phyloP scores from a whole-genome alignment of 345 rosid genomes.

The Lepidium africanum region DNA sequence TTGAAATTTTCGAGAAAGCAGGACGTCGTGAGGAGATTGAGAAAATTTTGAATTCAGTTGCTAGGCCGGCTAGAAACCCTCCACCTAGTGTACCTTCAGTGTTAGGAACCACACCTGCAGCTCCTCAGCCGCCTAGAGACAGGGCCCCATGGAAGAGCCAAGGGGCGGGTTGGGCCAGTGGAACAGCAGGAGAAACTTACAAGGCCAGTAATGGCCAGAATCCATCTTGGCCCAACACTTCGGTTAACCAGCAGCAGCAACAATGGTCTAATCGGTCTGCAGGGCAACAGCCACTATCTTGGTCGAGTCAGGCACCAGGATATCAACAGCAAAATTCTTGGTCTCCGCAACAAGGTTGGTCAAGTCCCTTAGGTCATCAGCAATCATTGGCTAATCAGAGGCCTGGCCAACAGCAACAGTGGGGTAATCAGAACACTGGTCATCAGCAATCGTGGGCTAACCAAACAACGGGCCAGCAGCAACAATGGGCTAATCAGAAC shows the following conservation, averaged over 20 bases:
- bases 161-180: slow-evolving; percentile 16
- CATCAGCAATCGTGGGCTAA: slow-evolving; percentile 8
- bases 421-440: neutral
- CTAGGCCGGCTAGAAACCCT: slow-evolving; percentile 18
- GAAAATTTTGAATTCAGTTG: slow-evolving; percentile 42
- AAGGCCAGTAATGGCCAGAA: slow-evolving; percentile 18
- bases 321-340: slow-evolving; percentile 22
- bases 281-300: slow-evolving; percentile 23
- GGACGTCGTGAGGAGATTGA: slow-evolving; percentile 64
- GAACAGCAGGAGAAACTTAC: slow-evolving; percentile 7
- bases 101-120: slow-evolving; percentile 9
- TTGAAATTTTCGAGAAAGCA: slow-evolving; percentile 42
- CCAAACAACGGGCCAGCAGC: neutral
- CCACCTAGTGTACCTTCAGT: slow-evolving; percentile 6
- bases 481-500: neutral
- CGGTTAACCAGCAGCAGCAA: slow-evolving; percentile 25
- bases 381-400: slow-evolving; percentile 9
- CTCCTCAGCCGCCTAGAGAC: slow-evolving; percentile 20
- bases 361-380: slow-evolving; percentile 17
- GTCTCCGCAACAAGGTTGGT: slow-evolving; percentile 24
- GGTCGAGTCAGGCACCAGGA: slow-evolving; percentile 21
- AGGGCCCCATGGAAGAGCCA: slow-evolving; percentile 13
- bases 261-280: slow-evolving; percentile 16
- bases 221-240: slow-evolving; percentile 20
- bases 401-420: neutral